These are phyloP conservation scores for Cyberlindnera xishuangbannaensis DNA, from an alignment of 805 yeast species.

Conservation along the genomic window DNA sequence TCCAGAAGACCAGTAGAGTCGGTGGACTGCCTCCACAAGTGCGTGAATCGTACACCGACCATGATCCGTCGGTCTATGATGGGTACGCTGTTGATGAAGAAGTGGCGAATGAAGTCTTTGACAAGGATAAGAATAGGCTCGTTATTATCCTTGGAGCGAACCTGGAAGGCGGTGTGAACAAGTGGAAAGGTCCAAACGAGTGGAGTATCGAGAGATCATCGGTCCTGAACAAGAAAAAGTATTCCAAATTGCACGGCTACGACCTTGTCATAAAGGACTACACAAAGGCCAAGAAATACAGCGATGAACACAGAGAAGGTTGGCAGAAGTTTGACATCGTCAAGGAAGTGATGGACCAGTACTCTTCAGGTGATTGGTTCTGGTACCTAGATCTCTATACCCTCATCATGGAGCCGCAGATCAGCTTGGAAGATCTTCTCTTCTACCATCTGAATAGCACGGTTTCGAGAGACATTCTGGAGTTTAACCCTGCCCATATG, in stretches of 20 bases:
- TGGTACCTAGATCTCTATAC: conserved; percentile 38
- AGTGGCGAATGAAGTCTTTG: conserved; percentile 5
- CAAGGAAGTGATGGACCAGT: conserved; percentile 30
- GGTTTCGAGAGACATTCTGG: conserved; percentile 28
- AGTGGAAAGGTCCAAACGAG: conserved; percentile 33
- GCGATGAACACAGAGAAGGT: conserved; percentile 43
- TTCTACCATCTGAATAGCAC: conserved; percentile 27
- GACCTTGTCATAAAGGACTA: conserved; percentile 40
- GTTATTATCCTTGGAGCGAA: conserved; percentile 35
- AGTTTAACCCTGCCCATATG: conserved; percentile 33
- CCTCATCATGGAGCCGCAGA: conserved; percentile 35
- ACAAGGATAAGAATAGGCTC: conserved; percentile 26
- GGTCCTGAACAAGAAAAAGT: conserved; percentile 41
- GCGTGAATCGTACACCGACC: conserved; percentile 9
- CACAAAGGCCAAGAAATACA: conserved; percentile 41
- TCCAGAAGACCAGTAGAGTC: conserved; percentile 15
- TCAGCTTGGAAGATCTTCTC: conserved; percentile 30
- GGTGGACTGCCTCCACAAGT: conserved; percentile 25
- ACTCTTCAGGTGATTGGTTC: conserved; percentile 31
- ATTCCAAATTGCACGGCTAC: conserved; percentile 43
- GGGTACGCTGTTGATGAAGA: conserved; percentile 12
- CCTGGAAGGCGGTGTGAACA: conserved; percentile 35
- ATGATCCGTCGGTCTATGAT: conserved; percentile 10
- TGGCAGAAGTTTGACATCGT: conserved; percentile 38
- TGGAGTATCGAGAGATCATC: conserved; percentile 45